phyloP scores from a whole-genome alignment of 768 basidiomycete genomes.

The Termitomyces sp. region DNA sequence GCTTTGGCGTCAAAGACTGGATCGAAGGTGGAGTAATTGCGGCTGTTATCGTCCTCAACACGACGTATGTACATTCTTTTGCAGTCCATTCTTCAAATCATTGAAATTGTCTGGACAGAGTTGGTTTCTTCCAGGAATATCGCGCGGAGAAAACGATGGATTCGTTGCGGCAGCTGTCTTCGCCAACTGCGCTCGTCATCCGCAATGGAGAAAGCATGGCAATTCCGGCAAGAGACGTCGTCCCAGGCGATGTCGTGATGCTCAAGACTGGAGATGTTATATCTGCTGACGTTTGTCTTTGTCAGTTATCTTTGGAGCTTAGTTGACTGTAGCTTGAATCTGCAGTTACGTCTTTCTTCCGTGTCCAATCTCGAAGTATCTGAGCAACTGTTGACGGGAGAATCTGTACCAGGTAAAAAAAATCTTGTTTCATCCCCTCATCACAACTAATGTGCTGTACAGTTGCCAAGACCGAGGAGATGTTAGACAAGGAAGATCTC shows the following conservation, averaged over 20 bases:
- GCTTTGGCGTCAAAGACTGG: conserved; percentile 51
- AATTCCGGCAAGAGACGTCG: conserved; percentile 36
- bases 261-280: conserved; percentile 35
- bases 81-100: background rate
- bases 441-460: background rate
- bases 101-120: conserved; percentile 13
- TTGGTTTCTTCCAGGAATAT: conserved; percentile 44
- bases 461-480: conserved; percentile 35
- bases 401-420: conserved; percentile 38
- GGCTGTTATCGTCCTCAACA: conserved; percentile 36
- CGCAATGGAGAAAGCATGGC: conserved; percentile 33
- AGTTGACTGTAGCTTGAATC: background rate
- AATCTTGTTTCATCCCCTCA: background rate
- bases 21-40: conserved; percentile 47
- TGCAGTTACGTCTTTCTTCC: conserved; percentile 33
- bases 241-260: conserved; percentile 34
- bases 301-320: background rate
- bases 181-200: conserved; percentile 39
- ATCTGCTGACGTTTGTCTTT: conserved; percentile 35
- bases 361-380: conserved; percentile 43
- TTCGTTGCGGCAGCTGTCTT: conserved; percentile 39
- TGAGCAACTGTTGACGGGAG: conserved; percentile 48
- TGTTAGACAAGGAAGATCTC: conserved; percentile 21
- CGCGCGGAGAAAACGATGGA: conserved; percentile 46
- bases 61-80: conserved; percentile 19